A percentile compares a stretch with the other conserved stretches of the same genome.
Evolutionary conservation across 1,139 yeast species (phyloP).

Genomic region (Zygosaccharomyces sapae): DNA sequence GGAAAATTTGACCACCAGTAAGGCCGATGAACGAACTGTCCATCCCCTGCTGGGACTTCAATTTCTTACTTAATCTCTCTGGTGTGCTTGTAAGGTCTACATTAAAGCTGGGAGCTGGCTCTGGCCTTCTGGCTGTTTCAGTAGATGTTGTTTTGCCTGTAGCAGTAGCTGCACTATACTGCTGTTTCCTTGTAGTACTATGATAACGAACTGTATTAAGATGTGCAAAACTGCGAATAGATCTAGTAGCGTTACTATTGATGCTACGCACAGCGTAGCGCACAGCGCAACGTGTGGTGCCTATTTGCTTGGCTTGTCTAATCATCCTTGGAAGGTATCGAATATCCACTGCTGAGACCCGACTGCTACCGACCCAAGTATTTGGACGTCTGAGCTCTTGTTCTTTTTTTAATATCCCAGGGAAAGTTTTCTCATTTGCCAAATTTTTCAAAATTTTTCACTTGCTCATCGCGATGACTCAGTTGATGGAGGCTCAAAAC

Average conservation of each 20-base stretch:
- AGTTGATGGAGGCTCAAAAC: slow-evolving; percentile 1
- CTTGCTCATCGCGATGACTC: slow-evolving; percentile 7
- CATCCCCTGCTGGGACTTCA: slow-evolving; percentile 37
- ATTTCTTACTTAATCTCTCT: slow-evolving; percentile 13
- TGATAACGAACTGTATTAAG: slow-evolving; percentile 15
- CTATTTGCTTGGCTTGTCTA: slow-evolving; percentile 20
- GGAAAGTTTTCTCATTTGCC: not conserved
- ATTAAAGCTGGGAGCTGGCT: slow-evolving; percentile 52
- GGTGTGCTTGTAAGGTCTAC: slow-evolving; percentile 24
- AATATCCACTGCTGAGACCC: too few relatives aligned
- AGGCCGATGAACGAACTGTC: slow-evolving; percentile 90
- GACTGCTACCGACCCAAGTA: not conserved
- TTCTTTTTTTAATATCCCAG: slow-evolving; percentile 2
- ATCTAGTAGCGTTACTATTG: slow-evolving; percentile 9
- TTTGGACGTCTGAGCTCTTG: not conserved
- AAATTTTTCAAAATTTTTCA: slow-evolving; percentile 4
- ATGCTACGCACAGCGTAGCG: slow-evolving; percentile 8
- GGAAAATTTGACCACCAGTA: slow-evolving; percentile 96
- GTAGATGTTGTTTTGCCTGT: slow-evolving; percentile 15
- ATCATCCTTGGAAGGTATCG: slow-evolving; percentile 14
- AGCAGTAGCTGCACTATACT: slow-evolving; percentile 25
- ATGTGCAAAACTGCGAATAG: slow-evolving; percentile 7
- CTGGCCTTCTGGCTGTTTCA: slow-evolving; percentile 37
- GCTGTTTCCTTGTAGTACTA: slow-evolving; percentile 14
- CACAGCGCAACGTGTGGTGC: slow-evolving; percentile 15